phyloP scores from a whole-genome alignment of 345 rosid genomes.

The Gossypium turneri region DNA sequence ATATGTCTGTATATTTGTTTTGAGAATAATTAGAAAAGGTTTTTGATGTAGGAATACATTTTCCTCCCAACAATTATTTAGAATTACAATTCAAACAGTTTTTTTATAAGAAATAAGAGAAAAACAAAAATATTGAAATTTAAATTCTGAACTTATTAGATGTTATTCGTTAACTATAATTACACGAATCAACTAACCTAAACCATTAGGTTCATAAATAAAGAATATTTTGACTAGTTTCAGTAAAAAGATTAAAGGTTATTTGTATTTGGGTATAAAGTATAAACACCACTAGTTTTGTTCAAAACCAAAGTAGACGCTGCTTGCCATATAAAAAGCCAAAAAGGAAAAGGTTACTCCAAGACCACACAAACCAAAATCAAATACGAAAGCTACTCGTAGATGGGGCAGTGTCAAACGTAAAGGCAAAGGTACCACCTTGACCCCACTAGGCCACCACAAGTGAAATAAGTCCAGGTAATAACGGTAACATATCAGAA shows the following conservation, averaged over 20 bases:
- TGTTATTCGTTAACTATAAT: too few species aligned
- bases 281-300: not conserved
- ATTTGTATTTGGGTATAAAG: not conserved
- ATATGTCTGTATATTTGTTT: not conserved
- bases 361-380: constrained; percentile 6
- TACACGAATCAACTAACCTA: not conserved
- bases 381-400: not conserved
- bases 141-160: not conserved
- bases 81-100: not conserved
- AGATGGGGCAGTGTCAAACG: not conserved
- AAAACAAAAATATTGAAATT: too few species aligned
- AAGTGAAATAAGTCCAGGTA: not conserved
- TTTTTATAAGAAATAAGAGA: too few species aligned
- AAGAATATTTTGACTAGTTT: not conserved
- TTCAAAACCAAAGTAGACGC: not conserved
- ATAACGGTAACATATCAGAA: not conserved
- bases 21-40: not conserved
- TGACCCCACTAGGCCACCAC: not conserved
- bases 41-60: not conserved
- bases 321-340: not conserved
- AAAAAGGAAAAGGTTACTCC: not conserved
- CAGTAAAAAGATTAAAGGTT: not conserved
- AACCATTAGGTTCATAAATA: not conserved
- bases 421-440: not conserved
- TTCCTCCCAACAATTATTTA: not conserved